Evolutionary conservation across 257 asterid species (phyloP), one percentile per base, ranked within the genome.

Genomic region (Ilex aquifolium): DNA sequence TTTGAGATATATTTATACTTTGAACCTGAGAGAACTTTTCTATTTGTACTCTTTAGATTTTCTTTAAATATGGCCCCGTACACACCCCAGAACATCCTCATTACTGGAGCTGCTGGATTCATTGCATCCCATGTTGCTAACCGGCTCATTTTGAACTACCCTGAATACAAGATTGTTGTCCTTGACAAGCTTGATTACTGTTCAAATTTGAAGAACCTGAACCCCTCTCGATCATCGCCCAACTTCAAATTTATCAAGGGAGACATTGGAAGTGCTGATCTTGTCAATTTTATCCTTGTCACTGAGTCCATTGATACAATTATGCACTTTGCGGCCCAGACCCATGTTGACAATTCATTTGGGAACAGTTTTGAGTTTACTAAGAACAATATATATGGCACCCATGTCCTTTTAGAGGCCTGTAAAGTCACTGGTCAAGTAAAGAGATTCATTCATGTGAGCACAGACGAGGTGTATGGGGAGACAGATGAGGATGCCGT

Each of bases 41-140:
- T 21, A 21, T 21, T 21, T 21, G 27, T 21, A 21, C 27, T 21
- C 27, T 21, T 21, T 21, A 21, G 27, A 21, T 21, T 21, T 21
- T 21, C 27, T 21, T 21, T 21, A 21, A 21, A 21, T 21, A 69
- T 69, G 68, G 54, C 61, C 5, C 53, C 58, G 5, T 63, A 69
- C 68, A 62, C 68, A 50, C 73, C 73, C 17, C 61, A 62, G 63
- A 69, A 69, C 52, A 69, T 69, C 57, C 73, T 69, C 12, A 61
- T 69, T 32, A 69, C 73, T 1, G 73, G 73, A 48, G 73, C 68
- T 44, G 73, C 73, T 15, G 73, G 73, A 46, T 69, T 69, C 60
- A 69, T 69, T 62, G 73, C 73, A 54, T 69, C 68, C 16, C 73
- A 69, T 69, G 73, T 69, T 6, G 68, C 73, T 39, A 69, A 69